A percentile compares a stretch with the other conserved stretches of the same genome.
These are phyloP conservation scores for Monilinia fructigena DNA, from an alignment of 2,329 filamentous ascomycete genomes.

Conservation along the genomic window DNA sequence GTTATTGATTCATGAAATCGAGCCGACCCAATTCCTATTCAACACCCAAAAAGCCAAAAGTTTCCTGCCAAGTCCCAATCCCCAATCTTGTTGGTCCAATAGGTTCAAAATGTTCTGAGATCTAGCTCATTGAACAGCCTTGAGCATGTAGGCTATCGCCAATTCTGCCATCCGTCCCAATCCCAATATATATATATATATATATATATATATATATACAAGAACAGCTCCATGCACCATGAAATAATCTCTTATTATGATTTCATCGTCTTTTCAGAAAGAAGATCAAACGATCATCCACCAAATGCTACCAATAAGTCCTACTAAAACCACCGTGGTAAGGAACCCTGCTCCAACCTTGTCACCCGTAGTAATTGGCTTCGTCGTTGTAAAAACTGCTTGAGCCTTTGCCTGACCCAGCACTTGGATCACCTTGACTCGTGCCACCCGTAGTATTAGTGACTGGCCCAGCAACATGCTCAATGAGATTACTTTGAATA, in stretches of 20 bases:
- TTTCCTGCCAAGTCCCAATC: not conserved
- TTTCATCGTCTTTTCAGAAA: no score
- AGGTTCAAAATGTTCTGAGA: not conserved
- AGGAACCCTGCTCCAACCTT: conserved; percentile 66
- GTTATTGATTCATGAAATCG: not conserved
- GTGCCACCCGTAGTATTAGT: conserved; percentile 58
- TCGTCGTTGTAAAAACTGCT: not conserved
- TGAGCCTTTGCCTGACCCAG: conserved; percentile 28
- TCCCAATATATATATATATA: conserved; percentile 8
- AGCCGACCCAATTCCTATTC: not conserved
- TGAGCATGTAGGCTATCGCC: not conserved
- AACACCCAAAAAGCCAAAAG: conserved; percentile 8
- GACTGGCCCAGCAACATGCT: conserved; percentile 45
- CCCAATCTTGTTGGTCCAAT: not conserved
- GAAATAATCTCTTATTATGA: not conserved
- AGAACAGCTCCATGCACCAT: not conserved
- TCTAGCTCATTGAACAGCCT: not conserved
- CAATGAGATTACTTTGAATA: conserved; percentile 56
- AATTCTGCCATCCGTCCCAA: not conserved
- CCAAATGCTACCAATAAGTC: conserved; percentile 54
- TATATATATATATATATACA: not conserved
- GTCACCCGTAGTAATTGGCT: conserved; percentile 52
- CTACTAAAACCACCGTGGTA: conserved; percentile 54
- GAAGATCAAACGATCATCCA: conserved; percentile 48
- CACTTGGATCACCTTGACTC: conserved; percentile 45